phyloP scores from a whole-genome alignment of 225 moss, liverwort and hornwort genomes.

The Anthoceros angustus region DNA sequence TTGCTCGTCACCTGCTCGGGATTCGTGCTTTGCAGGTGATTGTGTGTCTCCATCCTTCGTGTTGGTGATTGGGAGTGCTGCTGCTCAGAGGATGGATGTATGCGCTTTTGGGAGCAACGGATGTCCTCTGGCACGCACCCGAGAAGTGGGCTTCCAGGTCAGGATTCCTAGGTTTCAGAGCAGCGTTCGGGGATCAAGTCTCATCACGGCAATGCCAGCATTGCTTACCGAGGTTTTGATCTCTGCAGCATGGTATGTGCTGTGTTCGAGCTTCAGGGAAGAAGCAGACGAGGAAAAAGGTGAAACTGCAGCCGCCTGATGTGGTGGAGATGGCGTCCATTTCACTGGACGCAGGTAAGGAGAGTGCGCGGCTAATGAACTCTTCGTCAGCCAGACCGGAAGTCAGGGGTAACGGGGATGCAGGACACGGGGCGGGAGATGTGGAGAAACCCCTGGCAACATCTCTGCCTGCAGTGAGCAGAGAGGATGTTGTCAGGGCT shows the following conservation, averaged over 20 bases:
- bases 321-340: too few species aligned
- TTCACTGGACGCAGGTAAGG: neutral
- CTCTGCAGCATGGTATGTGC: neutral
- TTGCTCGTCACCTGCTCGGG: too few species aligned
- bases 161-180: neutral
- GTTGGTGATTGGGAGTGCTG: too few species aligned
- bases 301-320: neutral
- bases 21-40: too few species aligned
- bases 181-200: too few species aligned
- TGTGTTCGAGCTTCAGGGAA: neutral
- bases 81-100: too few species aligned
- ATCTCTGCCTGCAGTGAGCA: slow-evolving; percentile 11
- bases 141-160: neutral
- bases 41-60: too few species aligned
- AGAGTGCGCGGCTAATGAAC: neutral
- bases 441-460: neutral
- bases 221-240: neutral
- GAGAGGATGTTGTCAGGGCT: slow-evolving; percentile 50
- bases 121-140: neutral
- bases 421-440: neutral
- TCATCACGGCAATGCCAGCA: too few species aligned
- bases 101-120: neutral
- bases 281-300: neutral
- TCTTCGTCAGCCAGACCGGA: neutral
- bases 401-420: neutral